These are phyloP conservation scores for Neocucurbitaria cava DNA, from an alignment of 2,329 filamentous ascomycete species.

Conservation along the genomic window DNA sequence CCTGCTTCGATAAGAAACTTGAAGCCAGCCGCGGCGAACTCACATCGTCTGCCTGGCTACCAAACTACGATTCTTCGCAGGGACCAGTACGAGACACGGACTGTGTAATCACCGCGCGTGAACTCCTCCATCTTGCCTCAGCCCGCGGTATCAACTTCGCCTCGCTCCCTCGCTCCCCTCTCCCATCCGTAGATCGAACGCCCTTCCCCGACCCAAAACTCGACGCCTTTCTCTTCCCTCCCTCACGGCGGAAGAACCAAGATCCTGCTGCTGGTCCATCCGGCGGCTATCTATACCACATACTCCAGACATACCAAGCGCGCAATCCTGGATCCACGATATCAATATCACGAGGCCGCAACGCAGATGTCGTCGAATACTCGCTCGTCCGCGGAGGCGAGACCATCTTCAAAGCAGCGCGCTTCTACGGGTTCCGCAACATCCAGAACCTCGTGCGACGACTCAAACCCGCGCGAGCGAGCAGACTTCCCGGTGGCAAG, in stretches of 20 bases:
- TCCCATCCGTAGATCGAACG: constrained; percentile 55
- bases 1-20: constrained; percentile 98
- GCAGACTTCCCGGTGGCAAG: constrained; percentile 54
- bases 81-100: constrained; percentile 80
- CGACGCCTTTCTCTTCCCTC: constrained; percentile 76
- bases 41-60: constrained; percentile 76
- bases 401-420: constrained; percentile 60
- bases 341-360: constrained; percentile 76
- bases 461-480: constrained; percentile 79
- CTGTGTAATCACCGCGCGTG: constrained; percentile 96
- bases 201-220: constrained; percentile 77
- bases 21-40: constrained; percentile 94
- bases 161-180: constrained; percentile 66
- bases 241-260: constrained; percentile 45
- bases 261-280: constrained; percentile 74
- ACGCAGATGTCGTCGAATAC: constrained; percentile 91
- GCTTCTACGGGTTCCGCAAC: constrained; percentile 97
- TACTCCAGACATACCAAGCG: constrained; percentile 76
- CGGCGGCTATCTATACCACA: constrained; percentile 86
- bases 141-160: constrained; percentile 81
- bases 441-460: constrained; percentile 97
- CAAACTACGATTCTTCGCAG: constrained; percentile 28
- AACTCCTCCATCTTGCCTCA: constrained; percentile 87
- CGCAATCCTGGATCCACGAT: constrained; percentile 76
- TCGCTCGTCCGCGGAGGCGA: constrained; percentile 62